Evolutionary conservation across 495 filamentous ascomycete species (phyloP).

Genomic region (Trypethelium eluteriae): DNA sequence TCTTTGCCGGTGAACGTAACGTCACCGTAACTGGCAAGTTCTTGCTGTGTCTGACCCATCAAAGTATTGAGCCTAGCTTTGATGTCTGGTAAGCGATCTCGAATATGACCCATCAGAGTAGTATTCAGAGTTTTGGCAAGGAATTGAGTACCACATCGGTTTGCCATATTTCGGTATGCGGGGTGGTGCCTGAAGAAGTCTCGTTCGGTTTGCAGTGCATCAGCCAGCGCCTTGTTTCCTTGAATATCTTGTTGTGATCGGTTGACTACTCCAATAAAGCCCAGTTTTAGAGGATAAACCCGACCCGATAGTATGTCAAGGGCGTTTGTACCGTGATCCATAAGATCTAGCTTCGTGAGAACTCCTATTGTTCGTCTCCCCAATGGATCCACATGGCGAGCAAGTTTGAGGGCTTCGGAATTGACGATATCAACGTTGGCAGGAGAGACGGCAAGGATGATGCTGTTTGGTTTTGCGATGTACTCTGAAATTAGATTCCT

Average conservation of each 20-base stretch:
- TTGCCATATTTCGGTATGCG: slow-evolving; percentile 92
- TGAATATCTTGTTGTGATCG: slow-evolving; percentile 98
- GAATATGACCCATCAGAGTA: slow-evolving; percentile 93
- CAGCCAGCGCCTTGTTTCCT: slow-evolving; percentile 79
- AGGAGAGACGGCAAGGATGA: slow-evolving; percentile 92
- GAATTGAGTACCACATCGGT: slow-evolving; percentile 88
- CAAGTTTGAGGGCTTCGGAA: slow-evolving; percentile 94
- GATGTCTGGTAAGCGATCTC: slow-evolving; percentile 92
- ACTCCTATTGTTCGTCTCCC: slow-evolving; percentile 94
- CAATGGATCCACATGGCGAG: slow-evolving; percentile 91
- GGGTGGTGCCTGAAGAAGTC: slow-evolving; percentile 98
- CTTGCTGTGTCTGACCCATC: slow-evolving; percentile 99
- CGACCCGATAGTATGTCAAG: slow-evolving; percentile 92
- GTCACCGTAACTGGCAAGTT: slow-evolving; percentile 95
- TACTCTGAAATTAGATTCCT: slow-evolving; percentile 95
- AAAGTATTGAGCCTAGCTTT: slow-evolving; percentile 94
- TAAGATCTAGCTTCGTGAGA: slow-evolving; percentile 92
- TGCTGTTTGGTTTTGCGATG: slow-evolving; percentile 98
- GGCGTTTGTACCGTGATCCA: slow-evolving; percentile 99
- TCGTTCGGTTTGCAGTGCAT: slow-evolving; percentile 79
- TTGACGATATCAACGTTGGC: slow-evolving; percentile 99
- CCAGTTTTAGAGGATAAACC: slow-evolving; percentile 93
- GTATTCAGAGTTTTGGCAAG: slow-evolving; percentile 91
- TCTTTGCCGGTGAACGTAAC: slow-evolving; percentile 98
- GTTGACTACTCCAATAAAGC: slow-evolving; percentile 98